Conservation (phyloP, 805 yeast species). For the Cyberlindnera sargentensis region DNA sequence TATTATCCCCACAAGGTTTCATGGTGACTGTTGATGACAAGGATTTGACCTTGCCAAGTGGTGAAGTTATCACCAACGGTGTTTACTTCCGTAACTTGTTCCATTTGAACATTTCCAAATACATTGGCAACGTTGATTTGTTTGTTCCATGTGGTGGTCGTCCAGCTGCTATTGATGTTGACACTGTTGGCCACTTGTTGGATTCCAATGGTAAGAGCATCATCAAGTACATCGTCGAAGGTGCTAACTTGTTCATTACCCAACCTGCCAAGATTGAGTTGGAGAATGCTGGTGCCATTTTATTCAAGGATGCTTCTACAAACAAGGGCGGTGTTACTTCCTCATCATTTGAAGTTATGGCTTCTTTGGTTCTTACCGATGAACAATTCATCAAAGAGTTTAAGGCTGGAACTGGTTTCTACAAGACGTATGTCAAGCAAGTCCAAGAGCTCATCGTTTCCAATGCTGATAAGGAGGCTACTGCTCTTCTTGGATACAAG, state of each 20-base stretch:
- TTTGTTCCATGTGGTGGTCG: conserved; percentile 99
- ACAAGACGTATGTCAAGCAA: conserved; percentile 73
- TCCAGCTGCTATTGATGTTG: conserved; percentile 90
- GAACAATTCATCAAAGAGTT: conserved; percentile 70
- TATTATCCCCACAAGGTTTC: conserved; percentile 71
- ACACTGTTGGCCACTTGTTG: conserved; percentile 66
- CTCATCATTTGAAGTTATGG: conserved; percentile 89
- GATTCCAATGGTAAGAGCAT: conserved; percentile 66
- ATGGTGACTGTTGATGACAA: conserved; percentile 79
- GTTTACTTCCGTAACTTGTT: conserved; percentile 83
- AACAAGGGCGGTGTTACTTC: conserved; percentile 99
- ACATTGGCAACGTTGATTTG: conserved; percentile 61
- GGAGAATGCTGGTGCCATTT: conserved; percentile 79
- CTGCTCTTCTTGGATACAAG: conserved; percentile 76
- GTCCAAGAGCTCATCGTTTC: conserved; percentile 69
- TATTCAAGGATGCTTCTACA: conserved; percentile 94
- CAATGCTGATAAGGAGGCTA: conserved; percentile 83
- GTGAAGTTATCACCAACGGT: conserved; percentile 71
- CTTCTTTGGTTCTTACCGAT: conserved; percentile 88
- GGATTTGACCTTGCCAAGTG: conserved; percentile 69
- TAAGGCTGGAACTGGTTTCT: conserved; percentile 66
- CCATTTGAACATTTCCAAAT: conserved; percentile 68
- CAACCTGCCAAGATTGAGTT: conserved; percentile 85
- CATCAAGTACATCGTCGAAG: conserved; percentile 90
- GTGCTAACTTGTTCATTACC: conserved; percentile 93